phyloP scores from a whole-genome alignment of 179 eudicot genomes.

The Spinacia oleracea region DNA sequence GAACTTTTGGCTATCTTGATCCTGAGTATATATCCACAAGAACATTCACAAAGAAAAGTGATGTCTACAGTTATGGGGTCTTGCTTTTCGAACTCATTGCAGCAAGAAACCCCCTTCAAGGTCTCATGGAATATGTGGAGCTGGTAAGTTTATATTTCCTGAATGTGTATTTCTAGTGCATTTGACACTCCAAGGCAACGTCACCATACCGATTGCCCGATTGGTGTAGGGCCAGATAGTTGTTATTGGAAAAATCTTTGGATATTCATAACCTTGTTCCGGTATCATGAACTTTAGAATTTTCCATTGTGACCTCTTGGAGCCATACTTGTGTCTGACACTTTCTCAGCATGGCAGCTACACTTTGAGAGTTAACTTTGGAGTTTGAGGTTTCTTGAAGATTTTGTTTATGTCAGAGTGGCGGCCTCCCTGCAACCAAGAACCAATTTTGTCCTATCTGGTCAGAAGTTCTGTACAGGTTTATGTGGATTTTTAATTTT shows the following conservation, averaged over 20 bases:
- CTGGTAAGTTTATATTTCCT: conserved; percentile 51
- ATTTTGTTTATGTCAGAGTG: background rate
- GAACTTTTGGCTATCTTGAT: conserved; percentile 98
- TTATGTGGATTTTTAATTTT: background rate
- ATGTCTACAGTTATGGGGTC: conserved; percentile 94
- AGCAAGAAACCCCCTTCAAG: conserved; percentile 87
- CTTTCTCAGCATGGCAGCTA: background rate
- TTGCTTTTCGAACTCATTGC: conserved; percentile 89
- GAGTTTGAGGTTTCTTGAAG: background rate
- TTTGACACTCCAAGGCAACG: background rate
- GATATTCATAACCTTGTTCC: background rate
- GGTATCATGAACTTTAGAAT: background rate
- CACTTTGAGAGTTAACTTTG: background rate
- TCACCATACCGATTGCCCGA: no score
- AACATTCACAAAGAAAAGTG: conserved; percentile 90
- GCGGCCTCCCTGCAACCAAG: background rate
- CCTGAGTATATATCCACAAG: conserved; percentile 91
- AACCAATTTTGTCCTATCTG: background rate
- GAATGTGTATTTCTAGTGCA: background rate
- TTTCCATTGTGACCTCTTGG: background rate
- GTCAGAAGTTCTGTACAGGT: no score
- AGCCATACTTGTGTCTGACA: background rate
- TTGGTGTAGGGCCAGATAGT: no score
- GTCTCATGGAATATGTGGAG: conserved; percentile 90
- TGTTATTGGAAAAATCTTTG: background rate